These are phyloP conservation scores for Quercus dentata DNA, from an alignment of 306 rosid species.

Conservation along the genomic window DNA sequence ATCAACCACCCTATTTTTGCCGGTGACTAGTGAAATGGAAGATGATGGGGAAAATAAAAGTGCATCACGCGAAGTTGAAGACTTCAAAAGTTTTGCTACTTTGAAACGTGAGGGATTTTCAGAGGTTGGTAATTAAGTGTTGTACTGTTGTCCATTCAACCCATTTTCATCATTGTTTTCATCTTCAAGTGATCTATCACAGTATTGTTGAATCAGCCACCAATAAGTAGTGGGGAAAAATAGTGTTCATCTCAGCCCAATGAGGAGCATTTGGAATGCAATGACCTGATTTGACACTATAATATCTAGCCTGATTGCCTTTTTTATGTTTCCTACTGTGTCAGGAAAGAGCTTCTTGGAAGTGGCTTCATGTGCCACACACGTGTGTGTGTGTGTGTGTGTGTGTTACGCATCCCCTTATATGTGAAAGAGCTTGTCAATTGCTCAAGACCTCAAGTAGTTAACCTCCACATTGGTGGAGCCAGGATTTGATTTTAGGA, in stretches of 20 bases:
- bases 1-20: constrained; percentile 75
- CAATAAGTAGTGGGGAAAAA: neutral
- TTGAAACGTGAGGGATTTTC: constrained; percentile 56
- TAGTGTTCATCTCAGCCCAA: neutral
- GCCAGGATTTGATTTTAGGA: neutral
- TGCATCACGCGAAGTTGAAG: constrained; percentile 37
- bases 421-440: neutral
- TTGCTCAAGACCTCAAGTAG: neutral
- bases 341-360: neutral
- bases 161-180: neutral
- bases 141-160: constrained; percentile 14
- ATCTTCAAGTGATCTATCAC: neutral
- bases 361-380: neutral
- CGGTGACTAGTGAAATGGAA: constrained; percentile 64
- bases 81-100: constrained; percentile 41
- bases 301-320: neutral
- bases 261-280: neutral
- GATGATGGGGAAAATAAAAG: constrained; percentile 49
- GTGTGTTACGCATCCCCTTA: neutral
- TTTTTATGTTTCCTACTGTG: neutral
- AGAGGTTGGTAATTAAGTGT: constrained; percentile 54
- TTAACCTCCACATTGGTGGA: neutral
- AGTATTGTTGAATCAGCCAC: neutral
- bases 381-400: neutral
- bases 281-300: neutral